phyloP scores from a whole-genome alignment of 768 basidiomycete species.

The Amanita inopinata region DNA sequence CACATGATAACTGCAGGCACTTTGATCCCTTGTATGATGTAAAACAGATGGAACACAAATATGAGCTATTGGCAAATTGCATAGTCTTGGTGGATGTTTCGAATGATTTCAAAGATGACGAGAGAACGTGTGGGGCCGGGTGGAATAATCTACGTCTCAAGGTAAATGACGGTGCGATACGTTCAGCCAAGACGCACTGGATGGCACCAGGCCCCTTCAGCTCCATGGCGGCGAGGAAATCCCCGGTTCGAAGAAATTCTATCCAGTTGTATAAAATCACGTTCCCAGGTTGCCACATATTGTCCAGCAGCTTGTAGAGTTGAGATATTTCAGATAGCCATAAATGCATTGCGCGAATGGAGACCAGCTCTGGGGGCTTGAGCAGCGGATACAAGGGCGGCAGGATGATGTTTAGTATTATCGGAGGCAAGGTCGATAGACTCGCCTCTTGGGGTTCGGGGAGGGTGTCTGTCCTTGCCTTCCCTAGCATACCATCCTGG shows the following conservation, averaged over 20 bases:
- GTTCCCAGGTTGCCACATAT: slow-evolving; percentile 54
- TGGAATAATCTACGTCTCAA: slow-evolving; percentile 37
- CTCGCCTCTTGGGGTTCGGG: slow-evolving; percentile 1
- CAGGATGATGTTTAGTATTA: slow-evolving; percentile 46
- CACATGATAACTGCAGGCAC: slow-evolving; percentile 62
- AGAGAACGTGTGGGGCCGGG: slow-evolving; percentile 44
- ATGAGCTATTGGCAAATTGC: slow-evolving; percentile 54
- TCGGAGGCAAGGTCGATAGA: slow-evolving; percentile 49
- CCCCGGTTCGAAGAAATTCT: slow-evolving; percentile 59
- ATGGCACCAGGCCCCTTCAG: slow-evolving; percentile 28
- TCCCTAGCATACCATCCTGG: slow-evolving; percentile 13
- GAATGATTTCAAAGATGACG: slow-evolving; percentile 36
- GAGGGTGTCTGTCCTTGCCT: slow-evolving; percentile 7
- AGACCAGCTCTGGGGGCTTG: slow-evolving; percentile 42
- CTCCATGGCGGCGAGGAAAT: slow-evolving; percentile 43
- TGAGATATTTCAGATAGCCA: slow-evolving; percentile 42
- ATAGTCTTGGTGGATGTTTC: slow-evolving; percentile 36
- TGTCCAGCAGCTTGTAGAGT: slow-evolving; percentile 32
- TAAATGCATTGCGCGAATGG: slow-evolving; percentile 43
- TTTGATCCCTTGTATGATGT: slow-evolving; percentile 62
- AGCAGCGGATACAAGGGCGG: slow-evolving; percentile 46
- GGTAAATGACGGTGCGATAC: slow-evolving; percentile 6
- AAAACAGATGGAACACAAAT: slow-evolving; percentile 72
- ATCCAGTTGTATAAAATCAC: slow-evolving; percentile 62
- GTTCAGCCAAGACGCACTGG: slow-evolving; percentile 21